Percentiles rank a stretch among this genome's conserved stretches.
Conservation (phyloP, 1,284 basidiomycete species). For the Cryptococcus sp. region DNA sequence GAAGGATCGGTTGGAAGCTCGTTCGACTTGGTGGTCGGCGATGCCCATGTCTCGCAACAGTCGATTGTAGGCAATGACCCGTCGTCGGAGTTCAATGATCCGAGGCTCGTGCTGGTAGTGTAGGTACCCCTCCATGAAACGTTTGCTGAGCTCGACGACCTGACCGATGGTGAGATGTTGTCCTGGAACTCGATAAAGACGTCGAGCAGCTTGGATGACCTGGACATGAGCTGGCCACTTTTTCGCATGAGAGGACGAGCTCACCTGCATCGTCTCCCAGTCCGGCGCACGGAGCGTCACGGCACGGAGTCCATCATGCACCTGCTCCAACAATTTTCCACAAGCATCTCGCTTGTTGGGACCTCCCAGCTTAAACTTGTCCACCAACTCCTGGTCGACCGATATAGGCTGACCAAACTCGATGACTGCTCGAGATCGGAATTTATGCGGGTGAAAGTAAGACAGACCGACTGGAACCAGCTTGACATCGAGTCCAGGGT, state of each 20-base stretch:
- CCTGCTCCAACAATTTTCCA: slow-evolving; percentile 79
- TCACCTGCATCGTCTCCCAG: slow-evolving; percentile 94
- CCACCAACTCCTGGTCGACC: slow-evolving; percentile 76
- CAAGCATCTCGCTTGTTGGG: slow-evolving; percentile 85
- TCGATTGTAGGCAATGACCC: slow-evolving; percentile 93
- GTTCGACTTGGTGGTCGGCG: slow-evolving; percentile 91
- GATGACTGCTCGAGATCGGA: slow-evolving; percentile 90
- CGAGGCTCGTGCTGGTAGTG: slow-evolving; percentile 92
- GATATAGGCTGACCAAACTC: slow-evolving; percentile 92
- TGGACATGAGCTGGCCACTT: background rate
- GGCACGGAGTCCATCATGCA: slow-evolving; percentile 94
- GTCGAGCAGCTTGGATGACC: slow-evolving; percentile 91
- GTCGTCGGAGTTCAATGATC: slow-evolving; percentile 71
- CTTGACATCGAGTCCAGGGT: slow-evolving; percentile 79
- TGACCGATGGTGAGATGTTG: slow-evolving; percentile 92
- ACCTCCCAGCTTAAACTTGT: slow-evolving; percentile 88
- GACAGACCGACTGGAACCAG: slow-evolving; percentile 91
- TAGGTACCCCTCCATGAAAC: slow-evolving; percentile 88
- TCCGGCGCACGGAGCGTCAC: slow-evolving; percentile 95
- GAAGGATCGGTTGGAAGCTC: slow-evolving; percentile 76
- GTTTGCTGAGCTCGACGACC: slow-evolving; percentile 93
- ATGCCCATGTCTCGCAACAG: slow-evolving; percentile 87
- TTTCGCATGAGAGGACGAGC: slow-evolving; percentile 15
- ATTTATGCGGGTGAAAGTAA: slow-evolving; percentile 93
- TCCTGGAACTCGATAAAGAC: slow-evolving; percentile 91